Evolutionary conservation across 192 early-diverging fungal species (phyloP).

Genomic region (Endogone sp.): DNA sequence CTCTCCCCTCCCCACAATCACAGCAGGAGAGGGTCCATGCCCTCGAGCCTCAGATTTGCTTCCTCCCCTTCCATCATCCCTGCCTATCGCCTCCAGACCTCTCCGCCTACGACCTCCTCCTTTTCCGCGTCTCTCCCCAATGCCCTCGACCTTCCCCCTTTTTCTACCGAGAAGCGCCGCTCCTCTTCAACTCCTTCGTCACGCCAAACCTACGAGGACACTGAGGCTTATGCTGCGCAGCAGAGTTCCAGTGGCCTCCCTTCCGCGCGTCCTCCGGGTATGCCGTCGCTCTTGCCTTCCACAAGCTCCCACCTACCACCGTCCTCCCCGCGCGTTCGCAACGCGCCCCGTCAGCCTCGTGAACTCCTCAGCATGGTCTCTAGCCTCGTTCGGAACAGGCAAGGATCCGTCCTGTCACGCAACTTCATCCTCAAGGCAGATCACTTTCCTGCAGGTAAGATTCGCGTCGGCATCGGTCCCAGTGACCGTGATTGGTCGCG

Average conservation of each 20-base stretch:
- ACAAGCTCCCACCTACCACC: background rate
- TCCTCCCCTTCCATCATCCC: background rate
- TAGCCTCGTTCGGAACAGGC: constrained; percentile 40
- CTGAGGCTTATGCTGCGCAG: background rate
- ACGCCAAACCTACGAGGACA: background rate
- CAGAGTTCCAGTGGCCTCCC: too few species aligned
- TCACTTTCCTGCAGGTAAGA: constrained; percentile 41
- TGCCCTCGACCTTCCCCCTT: background rate
- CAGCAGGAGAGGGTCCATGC: background rate
- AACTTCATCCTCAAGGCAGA: constrained; percentile 57
- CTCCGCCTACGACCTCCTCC: background rate
- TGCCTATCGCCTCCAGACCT: background rate
- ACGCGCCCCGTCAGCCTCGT: constrained; percentile 19
- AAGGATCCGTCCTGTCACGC: constrained; percentile 47
- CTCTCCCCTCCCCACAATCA: background rate
- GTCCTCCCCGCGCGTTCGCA: too few species aligned
- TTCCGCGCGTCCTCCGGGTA: too few species aligned
- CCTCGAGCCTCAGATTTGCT: background rate
- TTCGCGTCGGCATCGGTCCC: too few species aligned
- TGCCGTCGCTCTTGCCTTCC: background rate
- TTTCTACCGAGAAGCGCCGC: background rate
- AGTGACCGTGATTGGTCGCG: too few species aligned
- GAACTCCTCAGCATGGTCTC: constrained; percentile 33
- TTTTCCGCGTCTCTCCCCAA: background rate
- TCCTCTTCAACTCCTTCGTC: background rate